These are phyloP conservation scores for Gossypium schwendimanii DNA, from an alignment of 441 rosid species.

Conservation along the genomic window DNA sequence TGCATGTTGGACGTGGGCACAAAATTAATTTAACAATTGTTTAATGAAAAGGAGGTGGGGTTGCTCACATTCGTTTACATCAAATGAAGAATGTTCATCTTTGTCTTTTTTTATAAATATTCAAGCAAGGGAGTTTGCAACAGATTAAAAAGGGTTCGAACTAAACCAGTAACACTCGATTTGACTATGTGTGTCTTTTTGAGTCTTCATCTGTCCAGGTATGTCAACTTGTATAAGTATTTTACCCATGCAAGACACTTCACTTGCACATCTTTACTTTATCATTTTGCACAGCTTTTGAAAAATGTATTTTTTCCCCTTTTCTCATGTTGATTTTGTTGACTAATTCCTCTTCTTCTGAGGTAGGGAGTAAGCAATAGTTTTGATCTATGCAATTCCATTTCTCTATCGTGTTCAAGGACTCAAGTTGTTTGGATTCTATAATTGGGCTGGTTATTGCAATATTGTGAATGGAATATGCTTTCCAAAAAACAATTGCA, in stretches of 20 bases:
- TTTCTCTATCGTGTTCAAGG: too few relatives aligned
- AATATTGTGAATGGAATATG: background rate
- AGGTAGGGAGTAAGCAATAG: too few relatives aligned
- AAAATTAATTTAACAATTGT: background rate
- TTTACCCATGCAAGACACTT: background rate
- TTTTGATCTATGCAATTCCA: too few relatives aligned
- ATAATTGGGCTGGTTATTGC: background rate
- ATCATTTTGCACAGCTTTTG: background rate
- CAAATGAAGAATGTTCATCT: background rate
- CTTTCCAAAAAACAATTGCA: background rate
- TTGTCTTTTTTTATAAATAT: background rate
- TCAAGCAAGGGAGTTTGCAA: background rate
- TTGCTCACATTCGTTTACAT: background rate
- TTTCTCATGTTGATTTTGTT: too few relatives aligned
- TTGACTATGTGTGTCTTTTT: background rate
- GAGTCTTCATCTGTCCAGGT: background rate
- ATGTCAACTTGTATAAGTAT: background rate
- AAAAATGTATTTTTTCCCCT: too few relatives aligned
- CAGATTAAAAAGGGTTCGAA: background rate
- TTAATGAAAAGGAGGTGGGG: background rate
- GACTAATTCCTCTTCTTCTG: too few relatives aligned
- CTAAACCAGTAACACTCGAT: background rate
- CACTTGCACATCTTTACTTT: background rate
- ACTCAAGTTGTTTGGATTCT: background rate
- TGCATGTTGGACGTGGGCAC: background rate